Evolutionary conservation across 306 rosid species (phyloP).

Genomic region (Geum urbanum): DNA sequence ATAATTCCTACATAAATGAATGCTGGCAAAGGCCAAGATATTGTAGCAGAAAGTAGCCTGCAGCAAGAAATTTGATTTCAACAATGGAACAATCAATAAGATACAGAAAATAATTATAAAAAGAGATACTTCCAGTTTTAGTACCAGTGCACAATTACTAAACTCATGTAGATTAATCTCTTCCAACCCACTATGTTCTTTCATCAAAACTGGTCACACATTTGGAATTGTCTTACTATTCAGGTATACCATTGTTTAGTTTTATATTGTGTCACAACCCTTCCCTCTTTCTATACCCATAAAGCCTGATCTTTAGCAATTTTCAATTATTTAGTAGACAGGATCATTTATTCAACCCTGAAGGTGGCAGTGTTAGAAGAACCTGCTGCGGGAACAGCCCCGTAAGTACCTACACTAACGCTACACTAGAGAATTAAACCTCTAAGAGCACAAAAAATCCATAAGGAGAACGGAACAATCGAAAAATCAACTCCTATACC

Average conservation of each 20-base stretch:
- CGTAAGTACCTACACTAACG: too few relatives aligned
- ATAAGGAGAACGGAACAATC: too few relatives aligned
- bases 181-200: background rate
- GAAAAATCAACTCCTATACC: too few relatives aligned
- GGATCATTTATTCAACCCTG: too few relatives aligned
- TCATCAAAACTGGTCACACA: background rate
- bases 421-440: too few relatives aligned
- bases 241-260: background rate
- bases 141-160: background rate
- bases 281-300: background rate
- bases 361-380: too few relatives aligned
- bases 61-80: slow-evolving; percentile 38
- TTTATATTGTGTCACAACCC: slow-evolving; percentile 1
- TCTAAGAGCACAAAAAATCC: too few relatives aligned
- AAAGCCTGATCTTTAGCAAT: background rate
- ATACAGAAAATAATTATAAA: background rate
- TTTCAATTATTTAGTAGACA: too few relatives aligned
- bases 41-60: slow-evolving; percentile 93
- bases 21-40: slow-evolving; percentile 98
- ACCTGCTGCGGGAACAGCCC: too few relatives aligned
- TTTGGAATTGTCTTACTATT: background rate
- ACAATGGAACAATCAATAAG: slow-evolving; percentile 8
- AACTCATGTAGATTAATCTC: background rate
- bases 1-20: slow-evolving; percentile 88
- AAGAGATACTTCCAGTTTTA: background rate